Percentiles rank a stretch among this genome's conserved stretches.
Evolutionary conservation across 306 rosid species (phyloP).

Genomic region (Potentilla sterilis): DNA sequence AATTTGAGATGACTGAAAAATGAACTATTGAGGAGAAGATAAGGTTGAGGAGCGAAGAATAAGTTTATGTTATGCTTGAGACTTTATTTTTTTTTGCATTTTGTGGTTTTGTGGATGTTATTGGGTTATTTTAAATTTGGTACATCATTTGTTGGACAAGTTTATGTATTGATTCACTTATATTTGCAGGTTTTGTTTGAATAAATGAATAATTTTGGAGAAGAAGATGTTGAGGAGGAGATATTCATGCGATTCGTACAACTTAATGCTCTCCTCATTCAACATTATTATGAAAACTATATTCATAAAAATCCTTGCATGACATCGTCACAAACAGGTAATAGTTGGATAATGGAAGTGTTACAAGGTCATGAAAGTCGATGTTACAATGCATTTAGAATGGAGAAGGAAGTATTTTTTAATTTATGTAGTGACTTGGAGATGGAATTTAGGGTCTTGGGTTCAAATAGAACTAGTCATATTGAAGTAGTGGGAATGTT

Average conservation of each 20-base stretch:
- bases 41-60: too few species aligned
- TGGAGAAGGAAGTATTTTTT: not conserved
- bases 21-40: not conserved
- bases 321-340: not conserved
- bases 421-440: not conserved
- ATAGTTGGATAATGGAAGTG: not conserved
- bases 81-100: not conserved
- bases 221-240: not conserved
- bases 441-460: not conserved
- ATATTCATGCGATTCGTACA: not conserved
- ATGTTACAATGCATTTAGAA: not conserved
- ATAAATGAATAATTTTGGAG: not conserved
- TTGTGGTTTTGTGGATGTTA: not conserved
- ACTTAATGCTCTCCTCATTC: not conserved
- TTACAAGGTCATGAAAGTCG: not conserved
- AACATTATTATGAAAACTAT: not conserved
- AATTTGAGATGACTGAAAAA: not conserved
- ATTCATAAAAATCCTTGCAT: not conserved
- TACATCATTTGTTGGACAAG: not conserved
- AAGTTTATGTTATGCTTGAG: not conserved
- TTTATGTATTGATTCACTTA: not conserved
- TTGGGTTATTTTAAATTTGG: not conserved
- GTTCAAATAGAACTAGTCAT: not conserved
- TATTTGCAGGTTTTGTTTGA: not conserved
- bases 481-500: not conserved